Conservation (phyloP, 192 early-diverging fungal species). For the Coemansia sp. region DNA sequence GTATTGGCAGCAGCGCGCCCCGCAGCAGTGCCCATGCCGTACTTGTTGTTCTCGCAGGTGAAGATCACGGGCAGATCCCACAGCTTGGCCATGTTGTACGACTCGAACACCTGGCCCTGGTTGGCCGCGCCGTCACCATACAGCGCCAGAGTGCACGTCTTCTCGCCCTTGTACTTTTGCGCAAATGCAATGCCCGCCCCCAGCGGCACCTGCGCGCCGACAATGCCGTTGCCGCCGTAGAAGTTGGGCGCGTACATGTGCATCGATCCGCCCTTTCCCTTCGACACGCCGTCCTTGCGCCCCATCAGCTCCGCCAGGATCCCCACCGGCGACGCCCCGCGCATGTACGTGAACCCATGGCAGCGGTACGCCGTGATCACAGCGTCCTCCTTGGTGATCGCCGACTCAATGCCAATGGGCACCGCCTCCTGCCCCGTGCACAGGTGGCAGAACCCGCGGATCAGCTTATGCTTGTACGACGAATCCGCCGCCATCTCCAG, state of each 20-base stretch:
- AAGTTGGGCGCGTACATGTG: conserved; percentile 97
- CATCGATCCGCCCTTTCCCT: conserved; percentile 99
- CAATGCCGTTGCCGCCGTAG: conserved; percentile 99
- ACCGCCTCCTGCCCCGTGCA: conserved; percentile 97
- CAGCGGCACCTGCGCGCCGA: conserved; percentile 93
- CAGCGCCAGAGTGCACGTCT: conserved; percentile 83
- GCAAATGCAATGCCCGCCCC: conserved; percentile 86
- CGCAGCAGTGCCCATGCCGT: conserved; percentile 97
- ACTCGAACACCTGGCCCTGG: conserved; percentile 98
- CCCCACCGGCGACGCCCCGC: conserved; percentile 65
- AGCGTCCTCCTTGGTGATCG: conserved; percentile 86
- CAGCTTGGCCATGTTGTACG: conserved; percentile 99
- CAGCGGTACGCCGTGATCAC: conserved; percentile 98
- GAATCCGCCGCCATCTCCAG: conserved; percentile 93
- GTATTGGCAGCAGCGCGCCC: conserved; percentile 89
- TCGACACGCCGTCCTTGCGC: conserved; percentile 78
- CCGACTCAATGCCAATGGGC: conserved; percentile 89
- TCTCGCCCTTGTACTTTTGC: conserved; percentile 84
- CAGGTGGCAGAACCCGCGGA: conserved; percentile 98
- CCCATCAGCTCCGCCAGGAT: conserved; percentile 86
- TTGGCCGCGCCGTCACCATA: conserved; percentile 99
- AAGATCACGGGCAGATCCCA: conserved; percentile 93
- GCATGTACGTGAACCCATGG: conserved; percentile 94
- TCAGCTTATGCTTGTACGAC: conserved; percentile 95
- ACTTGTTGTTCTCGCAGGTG: conserved; percentile 99